Evolutionary conservation across 2,329 filamentous ascomycete genomes (phyloP), one percentile per base, ranked within the genome.

Genomic region (Trichophyton schoenleinii): DNA sequence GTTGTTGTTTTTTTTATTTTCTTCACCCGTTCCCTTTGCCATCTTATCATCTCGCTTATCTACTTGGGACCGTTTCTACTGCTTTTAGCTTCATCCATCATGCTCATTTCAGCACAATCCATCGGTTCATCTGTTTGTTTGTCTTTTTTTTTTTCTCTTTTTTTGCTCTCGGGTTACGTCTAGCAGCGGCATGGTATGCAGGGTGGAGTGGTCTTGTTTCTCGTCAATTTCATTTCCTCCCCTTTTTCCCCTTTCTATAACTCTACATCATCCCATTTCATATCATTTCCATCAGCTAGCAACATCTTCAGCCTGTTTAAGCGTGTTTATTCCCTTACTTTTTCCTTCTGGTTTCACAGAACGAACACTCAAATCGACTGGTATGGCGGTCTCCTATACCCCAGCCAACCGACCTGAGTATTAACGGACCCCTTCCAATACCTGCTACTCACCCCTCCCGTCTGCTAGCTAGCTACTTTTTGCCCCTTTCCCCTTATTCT

Each of bases 171-270:
- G 57, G 38, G 41, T 44, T 28, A 31, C 20, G 34, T 59, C 57
- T 38, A 38, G 57, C 38, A 46, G 57, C 57, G 25, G 57, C 57
- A 59, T 59, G 57, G 57, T 59, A 48, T 48, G 38, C 41, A 48
- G 25, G 57, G 57, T 58, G 57, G 57, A 34, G 34, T 59, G 34
- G 25, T 59, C 44, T 46, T 59, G 7, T 59, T 57, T n/a, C 11
- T 18, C 18, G 20, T 57, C 41, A 20, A 38, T 22, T 22, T 8
- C n/a, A n/a, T 57, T 18, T 41, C 36, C 5, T 25, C 20, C 18
- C 36, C 3, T 38, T 41, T 22, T 18, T 18, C 18, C 18, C 34
- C n/a, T 31, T 20, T 36, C 22, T 36, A 48, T 41, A n/a, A 20
- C 15, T 20, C 44, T 20, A n/a, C 44, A 25, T 25, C 25, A 25